phyloP scores from a whole-genome alignment of 257 asterid genomes.

The Asclepias syriaca region DNA sequence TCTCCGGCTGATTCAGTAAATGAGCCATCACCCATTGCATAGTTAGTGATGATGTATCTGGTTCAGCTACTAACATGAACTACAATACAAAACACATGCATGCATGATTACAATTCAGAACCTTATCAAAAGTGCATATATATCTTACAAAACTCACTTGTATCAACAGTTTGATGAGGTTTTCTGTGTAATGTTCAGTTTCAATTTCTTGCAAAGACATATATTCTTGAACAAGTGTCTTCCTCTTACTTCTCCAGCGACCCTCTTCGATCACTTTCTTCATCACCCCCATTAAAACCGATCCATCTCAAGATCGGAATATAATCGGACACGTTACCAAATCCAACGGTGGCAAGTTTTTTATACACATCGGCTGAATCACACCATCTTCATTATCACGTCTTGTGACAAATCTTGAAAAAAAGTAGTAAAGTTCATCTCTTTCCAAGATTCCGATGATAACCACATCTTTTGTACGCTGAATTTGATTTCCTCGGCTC shows the following conservation, averaged over 20 bases:
- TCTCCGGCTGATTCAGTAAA: conserved; percentile 25
- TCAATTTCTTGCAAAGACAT: conserved; percentile 25
- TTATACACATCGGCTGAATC: not conserved
- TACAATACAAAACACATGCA: not conserved
- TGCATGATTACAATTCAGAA: too few species aligned
- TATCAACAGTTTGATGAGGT: too few species aligned
- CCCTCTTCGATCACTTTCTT: conserved; percentile 18
- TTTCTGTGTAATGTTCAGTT: conserved; percentile 19
- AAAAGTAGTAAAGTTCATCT: conserved; percentile 26
- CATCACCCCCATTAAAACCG: not conserved
- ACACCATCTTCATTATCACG: conserved; percentile 24
- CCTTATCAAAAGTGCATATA: too few species aligned
- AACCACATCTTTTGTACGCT: not conserved
- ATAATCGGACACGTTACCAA: not conserved
- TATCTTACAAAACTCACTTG: too few species aligned
- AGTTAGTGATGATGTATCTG: conserved; percentile 24
- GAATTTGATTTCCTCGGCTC: conserved; percentile 30
- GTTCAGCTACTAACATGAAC: conserved; percentile 24
- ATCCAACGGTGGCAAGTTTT: too few species aligned
- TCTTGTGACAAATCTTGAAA: conserved; percentile 36
- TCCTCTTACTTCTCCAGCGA: not conserved
- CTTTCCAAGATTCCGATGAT: not conserved
- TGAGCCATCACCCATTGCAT: conserved; percentile 35
- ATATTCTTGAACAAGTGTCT: conserved; percentile 25
- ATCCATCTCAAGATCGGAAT: conserved; percentile 16